Evolutionary conservation across 306 rosid species (phyloP).

Genomic region (Citrullus mucosospermus): DNA sequence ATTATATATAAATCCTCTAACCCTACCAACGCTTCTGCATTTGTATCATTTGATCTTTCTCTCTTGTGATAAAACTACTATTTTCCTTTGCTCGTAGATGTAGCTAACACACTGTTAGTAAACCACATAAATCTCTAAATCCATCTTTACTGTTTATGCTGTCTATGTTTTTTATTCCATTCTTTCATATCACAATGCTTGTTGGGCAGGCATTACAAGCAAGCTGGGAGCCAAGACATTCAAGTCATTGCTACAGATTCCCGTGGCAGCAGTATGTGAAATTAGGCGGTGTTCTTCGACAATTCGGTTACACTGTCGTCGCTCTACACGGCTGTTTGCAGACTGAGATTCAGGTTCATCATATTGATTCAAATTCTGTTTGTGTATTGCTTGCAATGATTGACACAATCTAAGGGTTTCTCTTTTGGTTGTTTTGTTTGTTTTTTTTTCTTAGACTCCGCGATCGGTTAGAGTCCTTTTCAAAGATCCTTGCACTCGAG

Average conservation of each 20-base stretch:
- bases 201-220: slow-evolving; percentile 60
- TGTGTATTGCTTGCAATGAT: no score
- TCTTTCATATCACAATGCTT: no score
- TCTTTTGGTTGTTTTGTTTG: neutral
- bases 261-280: slow-evolving; percentile 94
- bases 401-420: neutral
- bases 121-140: no score
- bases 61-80: no score
- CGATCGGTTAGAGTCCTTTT: slow-evolving; percentile 56
- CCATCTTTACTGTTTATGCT: no score
- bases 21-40: no score
- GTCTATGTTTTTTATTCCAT: no score
- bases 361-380: neutral
- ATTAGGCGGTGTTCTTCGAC: slow-evolving; percentile 83
- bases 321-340: slow-evolving; percentile 85
- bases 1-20: no score
- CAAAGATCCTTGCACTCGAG: slow-evolving; percentile 74
- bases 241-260: slow-evolving; percentile 55
- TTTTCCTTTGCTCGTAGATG: no score
- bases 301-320: slow-evolving; percentile 81
- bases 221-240: slow-evolving; percentile 98
- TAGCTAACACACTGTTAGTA: no score
- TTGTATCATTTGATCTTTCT: no score
- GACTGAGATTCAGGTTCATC: slow-evolving; percentile 73
- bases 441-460: slow-evolving; percentile 39